A percentile compares a stretch with the other conserved stretches of the same genome.
These are phyloP conservation scores for Fusarium chuoi DNA, from an alignment of 2,329 filamentous ascomycete genomes.

Conservation along the genomic window DNA sequence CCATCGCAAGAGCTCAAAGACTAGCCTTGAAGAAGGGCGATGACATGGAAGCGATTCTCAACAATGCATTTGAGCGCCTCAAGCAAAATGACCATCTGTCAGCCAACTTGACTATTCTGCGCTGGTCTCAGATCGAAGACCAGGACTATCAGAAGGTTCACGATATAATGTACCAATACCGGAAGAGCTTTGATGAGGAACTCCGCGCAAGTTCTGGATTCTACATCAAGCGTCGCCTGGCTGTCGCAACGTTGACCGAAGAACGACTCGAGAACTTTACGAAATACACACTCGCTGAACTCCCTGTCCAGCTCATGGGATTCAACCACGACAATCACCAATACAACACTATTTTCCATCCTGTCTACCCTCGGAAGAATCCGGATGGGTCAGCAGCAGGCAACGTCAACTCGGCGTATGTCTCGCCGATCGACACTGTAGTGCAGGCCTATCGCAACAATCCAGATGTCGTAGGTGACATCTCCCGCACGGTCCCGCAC, in stretches of 20 bases:
- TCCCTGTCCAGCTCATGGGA: not conserved
- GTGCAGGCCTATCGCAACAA: not conserved
- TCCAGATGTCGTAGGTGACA: not conserved
- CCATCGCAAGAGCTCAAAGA: not conserved
- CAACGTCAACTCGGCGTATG: not conserved
- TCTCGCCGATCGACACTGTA: not conserved
- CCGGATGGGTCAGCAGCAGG: not conserved
- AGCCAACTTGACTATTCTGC: not conserved
- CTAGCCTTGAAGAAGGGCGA: not conserved
- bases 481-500: not conserved
- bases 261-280: not conserved
- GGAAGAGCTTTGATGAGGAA: not conserved
- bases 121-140: not conserved
- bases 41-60: not conserved
- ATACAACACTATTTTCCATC: not conserved
- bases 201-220: not conserved
- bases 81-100: not conserved
- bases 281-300: constrained; percentile 1
- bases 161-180: not conserved
- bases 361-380: not conserved
- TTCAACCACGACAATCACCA: not conserved
- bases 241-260: not conserved
- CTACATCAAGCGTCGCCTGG: not conserved
- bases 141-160: not conserved
- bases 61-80: not conserved